Conservation (phyloP, 345 rosid species). For the Cardamine occulta region DNA sequence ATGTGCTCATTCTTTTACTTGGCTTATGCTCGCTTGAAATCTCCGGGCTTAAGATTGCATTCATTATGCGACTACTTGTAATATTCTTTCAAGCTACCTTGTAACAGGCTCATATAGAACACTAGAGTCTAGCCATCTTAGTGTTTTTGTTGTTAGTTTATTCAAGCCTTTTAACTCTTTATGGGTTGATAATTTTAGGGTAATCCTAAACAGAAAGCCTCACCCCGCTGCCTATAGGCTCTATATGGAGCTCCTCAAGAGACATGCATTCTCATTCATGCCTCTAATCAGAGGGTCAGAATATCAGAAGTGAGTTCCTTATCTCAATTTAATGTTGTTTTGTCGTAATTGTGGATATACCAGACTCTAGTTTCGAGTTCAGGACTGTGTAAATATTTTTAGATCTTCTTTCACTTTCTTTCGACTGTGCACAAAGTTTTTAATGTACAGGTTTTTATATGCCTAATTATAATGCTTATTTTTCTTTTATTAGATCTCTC, state of each 20-base stretch:
- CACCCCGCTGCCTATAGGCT: slow-evolving; percentile 89
- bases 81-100: neutral
- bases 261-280: slow-evolving; percentile 71
- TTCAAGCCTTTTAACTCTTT: neutral
- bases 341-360: neutral
- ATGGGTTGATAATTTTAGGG: slow-evolving; percentile 51
- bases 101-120: neutral
- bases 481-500: neutral
- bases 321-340: slow-evolving; percentile 13
- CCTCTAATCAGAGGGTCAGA: slow-evolving; percentile 54
- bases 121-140: slow-evolving; percentile 1
- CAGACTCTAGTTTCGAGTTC: slow-evolving; percentile 14
- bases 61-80: neutral
- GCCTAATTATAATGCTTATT: neutral
- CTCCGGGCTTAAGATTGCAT: neutral
- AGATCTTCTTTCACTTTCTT: neutral
- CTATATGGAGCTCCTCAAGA: slow-evolving; percentile 78
- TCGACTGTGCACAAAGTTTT: neutral
- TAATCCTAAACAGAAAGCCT: slow-evolving; percentile 66
- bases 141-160: neutral
- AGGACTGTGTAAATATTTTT: neutral
- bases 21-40: neutral
- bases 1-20: neutral
- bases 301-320: slow-evolving; percentile 54
- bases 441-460: neutral